Evolutionary conservation across 345 rosid species (phyloP), one percentile per base, ranked within the genome.

Genomic region (Eucalyptus virginea): DNA sequence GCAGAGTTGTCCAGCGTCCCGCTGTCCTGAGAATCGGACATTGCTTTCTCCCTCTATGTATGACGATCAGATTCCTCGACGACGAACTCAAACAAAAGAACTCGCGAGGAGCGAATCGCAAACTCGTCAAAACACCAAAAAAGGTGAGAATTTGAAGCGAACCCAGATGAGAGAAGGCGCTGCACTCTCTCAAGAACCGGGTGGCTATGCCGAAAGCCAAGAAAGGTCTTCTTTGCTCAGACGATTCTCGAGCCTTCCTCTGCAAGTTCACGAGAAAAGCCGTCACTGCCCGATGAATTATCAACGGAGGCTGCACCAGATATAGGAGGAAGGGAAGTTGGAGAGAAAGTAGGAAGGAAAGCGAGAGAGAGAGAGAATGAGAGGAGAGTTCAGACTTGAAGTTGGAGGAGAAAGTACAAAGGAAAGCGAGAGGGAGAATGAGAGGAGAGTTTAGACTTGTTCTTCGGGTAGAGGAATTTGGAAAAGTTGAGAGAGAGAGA

Each of bases 11-110:
- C 90, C 51, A 93, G 90, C 42, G 83, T 87, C n/a, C 80, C 88
- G 60, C 87, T 87, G 45, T 0, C 47, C 30, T 24, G 88, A 54
- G 94, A 87, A 62, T 88, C 90, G 52, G 89, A 92, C 99, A 97
- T 97, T 51, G 88, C 47, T 40, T 21, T 12, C 85, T 77, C 85
- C 42, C 85, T 77, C 17, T 77, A 21, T 11, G 62, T 77, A 21
- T 11, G 62, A 56, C 1, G 85, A 77, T 77, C 85, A 40, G 85
- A 77, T 40, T 37, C 42, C 85, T 77, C 85, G 9, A 40, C 85
- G 1, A 77, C 85, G 81, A 72, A 5, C 44, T 72, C 45, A 77
- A 23, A 77, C 85, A 11, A 40, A 40, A 40, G 85, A 40, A 77
- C 47, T 21, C 30, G 17, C 47, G 47, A 37, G 85, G 85, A 23